Evolutionary conservation across 2,329 filamentous ascomycete species (phyloP).

Genomic region (Grosmannia clavigera): DNA sequence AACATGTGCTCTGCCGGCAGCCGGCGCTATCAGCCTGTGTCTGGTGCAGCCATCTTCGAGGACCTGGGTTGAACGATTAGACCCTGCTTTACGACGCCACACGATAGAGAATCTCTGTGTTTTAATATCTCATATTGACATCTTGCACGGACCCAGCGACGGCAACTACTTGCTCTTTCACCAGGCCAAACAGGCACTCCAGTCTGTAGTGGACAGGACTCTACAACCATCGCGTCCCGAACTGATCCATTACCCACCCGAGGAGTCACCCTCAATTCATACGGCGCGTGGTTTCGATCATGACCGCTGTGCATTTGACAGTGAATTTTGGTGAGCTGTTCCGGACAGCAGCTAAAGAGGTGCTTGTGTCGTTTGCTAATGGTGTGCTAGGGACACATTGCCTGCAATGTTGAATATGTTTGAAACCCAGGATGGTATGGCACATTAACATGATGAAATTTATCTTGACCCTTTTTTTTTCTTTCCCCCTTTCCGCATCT

Average conservation of each 20-base stretch:
- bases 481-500: neutral
- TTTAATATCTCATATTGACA: constrained; percentile 5
- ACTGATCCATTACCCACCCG: neutral
- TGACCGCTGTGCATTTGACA: neutral
- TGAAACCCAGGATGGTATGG: neutral
- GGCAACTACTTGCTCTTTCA: constrained; percentile 6
- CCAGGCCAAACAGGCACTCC: constrained; percentile 2
- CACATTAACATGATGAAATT: neutral
- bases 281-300: neutral
- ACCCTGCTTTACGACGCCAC: neutral
- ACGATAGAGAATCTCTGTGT: constrained; percentile 4
- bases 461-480: neutral
- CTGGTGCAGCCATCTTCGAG: neutral
- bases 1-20: constrained; percentile 4
- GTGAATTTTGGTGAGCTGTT: neutral
- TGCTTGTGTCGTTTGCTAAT: neutral
- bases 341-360: neutral
- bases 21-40: constrained; percentile 3
- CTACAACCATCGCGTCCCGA: neutral
- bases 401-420: neutral
- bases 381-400: neutral
- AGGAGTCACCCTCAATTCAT: neutral
- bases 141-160: constrained; percentile 5
- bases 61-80: neutral
- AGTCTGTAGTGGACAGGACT: neutral